These are phyloP conservation scores for Allomyces macrogynus DNA, from an alignment of 192 early-diverging fungal genomes.

Conservation along the genomic window DNA sequence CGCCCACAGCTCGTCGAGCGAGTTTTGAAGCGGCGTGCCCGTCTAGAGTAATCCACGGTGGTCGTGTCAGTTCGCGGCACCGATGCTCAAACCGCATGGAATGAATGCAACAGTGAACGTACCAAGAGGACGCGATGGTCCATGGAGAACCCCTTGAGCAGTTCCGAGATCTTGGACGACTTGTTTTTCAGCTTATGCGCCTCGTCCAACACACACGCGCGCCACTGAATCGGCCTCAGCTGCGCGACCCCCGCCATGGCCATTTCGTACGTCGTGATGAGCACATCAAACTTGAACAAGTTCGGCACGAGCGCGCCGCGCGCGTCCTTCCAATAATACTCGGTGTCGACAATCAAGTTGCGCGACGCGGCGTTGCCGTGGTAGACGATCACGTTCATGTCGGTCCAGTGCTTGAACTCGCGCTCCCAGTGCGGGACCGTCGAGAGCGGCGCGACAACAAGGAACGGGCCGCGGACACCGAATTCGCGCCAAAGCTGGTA, in stretches of 20 bases:
- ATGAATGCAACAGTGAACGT: not conserved
- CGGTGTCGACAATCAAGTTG: conserved; percentile 59
- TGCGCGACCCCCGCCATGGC: conserved; percentile 32
- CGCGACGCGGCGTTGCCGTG: conserved; percentile 49
- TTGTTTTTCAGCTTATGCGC: conserved; percentile 75
- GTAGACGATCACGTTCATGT: conserved; percentile 48
- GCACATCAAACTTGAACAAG: conserved; percentile 34
- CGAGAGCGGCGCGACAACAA: conserved; percentile 41
- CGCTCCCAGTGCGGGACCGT: conserved; percentile 12
- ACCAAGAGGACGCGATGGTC: conserved; percentile 39
- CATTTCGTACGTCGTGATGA: conserved; percentile 12
- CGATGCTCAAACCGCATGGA: no score
- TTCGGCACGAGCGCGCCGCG: conserved; percentile 24
- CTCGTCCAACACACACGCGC: conserved; percentile 57
- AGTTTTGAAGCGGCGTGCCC: conserved; percentile 70
- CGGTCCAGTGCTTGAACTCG: conserved; percentile 54
- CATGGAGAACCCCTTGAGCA: conserved; percentile 49
- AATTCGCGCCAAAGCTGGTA: conserved; percentile 40
- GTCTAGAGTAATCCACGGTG: conserved; percentile 27
- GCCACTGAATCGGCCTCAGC: conserved; percentile 49
- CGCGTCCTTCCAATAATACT: conserved; percentile 47
- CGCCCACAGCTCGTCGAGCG: conserved; percentile 59
- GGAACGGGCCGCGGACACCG: conserved; percentile 49
- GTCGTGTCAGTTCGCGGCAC: no score
- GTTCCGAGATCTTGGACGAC: conserved; percentile 55